Evolutionary conservation across 768 basidiomycete species (phyloP).

Genomic region (Tephrocybe rancida): DNA sequence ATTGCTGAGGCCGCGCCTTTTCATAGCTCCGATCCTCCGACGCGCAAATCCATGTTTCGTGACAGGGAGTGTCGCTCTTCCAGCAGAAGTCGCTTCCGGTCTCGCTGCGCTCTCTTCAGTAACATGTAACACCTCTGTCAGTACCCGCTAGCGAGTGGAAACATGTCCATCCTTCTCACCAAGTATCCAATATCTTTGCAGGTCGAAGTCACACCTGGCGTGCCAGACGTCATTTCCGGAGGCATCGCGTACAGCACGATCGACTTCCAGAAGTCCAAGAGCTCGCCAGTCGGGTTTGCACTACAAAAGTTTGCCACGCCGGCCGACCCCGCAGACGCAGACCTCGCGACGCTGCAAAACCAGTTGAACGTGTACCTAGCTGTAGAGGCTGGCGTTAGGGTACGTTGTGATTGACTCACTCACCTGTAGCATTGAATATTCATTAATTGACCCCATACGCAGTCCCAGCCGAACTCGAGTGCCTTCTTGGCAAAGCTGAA

Average conservation of each 20-base stretch:
- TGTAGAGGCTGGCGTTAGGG: conserved; percentile 28
- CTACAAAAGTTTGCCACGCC: conserved; percentile 26
- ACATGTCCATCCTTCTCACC: no score
- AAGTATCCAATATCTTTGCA: neutral
- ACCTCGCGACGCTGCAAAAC: conserved; percentile 25
- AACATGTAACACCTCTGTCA: conserved; percentile 22
- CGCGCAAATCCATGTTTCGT: conserved; percentile 29
- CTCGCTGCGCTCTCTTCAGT: conserved; percentile 22
- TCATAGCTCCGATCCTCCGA: conserved; percentile 9
- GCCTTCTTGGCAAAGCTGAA: conserved; percentile 26
- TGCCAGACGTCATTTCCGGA: conserved; percentile 26
- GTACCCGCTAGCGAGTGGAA: no score
- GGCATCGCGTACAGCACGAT: conserved; percentile 26
- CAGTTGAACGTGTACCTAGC: conserved; percentile 30
- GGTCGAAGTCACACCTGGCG: conserved; percentile 23
- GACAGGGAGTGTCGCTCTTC: conserved; percentile 26
- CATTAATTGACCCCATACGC: neutral
- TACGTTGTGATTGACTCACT: conserved; percentile 6
- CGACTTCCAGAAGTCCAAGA: conserved; percentile 28
- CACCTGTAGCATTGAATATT: no score
- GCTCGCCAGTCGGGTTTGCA: conserved; percentile 28
- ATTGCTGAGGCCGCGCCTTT: conserved; percentile 5
- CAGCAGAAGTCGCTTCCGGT: conserved; percentile 26
- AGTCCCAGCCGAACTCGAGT: conserved; percentile 26
- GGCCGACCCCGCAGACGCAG: conserved; percentile 23